A percentile compares a stretch with the other conserved stretches of the same genome.
These are phyloP conservation scores for Globisporangium barbulae DNA, from an alignment of 352 stramenopile species.

Conservation along the genomic window DNA sequence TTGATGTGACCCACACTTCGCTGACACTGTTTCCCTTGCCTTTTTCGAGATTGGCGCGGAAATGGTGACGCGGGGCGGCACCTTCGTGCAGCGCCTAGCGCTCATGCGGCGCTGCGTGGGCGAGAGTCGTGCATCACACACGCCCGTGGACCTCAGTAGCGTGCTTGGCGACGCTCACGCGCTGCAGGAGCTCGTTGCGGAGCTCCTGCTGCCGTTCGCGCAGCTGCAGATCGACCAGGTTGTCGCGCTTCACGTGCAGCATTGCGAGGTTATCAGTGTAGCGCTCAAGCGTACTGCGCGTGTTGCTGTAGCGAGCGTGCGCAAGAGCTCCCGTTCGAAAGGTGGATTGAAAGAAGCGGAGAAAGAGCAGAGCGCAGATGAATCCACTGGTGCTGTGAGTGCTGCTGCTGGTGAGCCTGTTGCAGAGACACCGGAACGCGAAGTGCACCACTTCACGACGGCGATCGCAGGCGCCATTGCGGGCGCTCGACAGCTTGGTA, in stretches of 20 bases:
- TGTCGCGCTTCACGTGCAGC: constrained; percentile 37
- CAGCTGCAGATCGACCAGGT: constrained; percentile 41
- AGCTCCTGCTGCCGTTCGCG: constrained; percentile 44
- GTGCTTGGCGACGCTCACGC: constrained; percentile 30
- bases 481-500: constrained; percentile 37
- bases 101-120: constrained; percentile 34
- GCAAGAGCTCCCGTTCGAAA: not conserved
- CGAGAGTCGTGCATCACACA: constrained; percentile 25
- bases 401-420: not conserved
- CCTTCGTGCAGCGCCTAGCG: constrained; percentile 41
- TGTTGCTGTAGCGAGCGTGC: not conserved
- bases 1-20: not conserved
- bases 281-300: not conserved
- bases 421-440: not conserved
- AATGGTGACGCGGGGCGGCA: not conserved
- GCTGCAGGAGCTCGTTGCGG: constrained; percentile 32
- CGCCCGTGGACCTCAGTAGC: constrained; percentile 34
- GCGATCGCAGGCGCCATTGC: constrained; percentile 50
- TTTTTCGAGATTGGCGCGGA: not conserved
- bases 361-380: not conserved
- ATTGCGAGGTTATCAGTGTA: not conserved
- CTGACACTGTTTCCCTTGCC: not conserved
- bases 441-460: constrained; percentile 26
- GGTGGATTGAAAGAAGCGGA: not conserved
- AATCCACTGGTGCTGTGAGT: not conserved